Evolutionary conservation across 1,284 basidiomycete genomes (phyloP).

Genomic region (Naganishia sp.): DNA sequence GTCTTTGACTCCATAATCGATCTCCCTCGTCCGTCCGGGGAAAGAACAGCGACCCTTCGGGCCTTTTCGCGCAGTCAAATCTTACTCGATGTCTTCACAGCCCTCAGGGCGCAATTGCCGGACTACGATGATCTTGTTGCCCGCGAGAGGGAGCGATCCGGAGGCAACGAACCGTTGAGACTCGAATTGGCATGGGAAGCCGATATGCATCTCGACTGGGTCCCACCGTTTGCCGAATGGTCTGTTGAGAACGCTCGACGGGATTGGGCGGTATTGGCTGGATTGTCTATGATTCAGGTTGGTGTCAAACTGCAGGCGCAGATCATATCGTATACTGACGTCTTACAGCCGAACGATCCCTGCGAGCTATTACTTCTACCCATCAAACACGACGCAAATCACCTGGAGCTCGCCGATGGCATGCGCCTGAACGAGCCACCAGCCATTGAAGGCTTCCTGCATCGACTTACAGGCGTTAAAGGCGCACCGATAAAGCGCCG

Average conservation of each 20-base stretch:
- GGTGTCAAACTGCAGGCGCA: slow-evolving; percentile 20
- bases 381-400: slow-evolving; percentile 43
- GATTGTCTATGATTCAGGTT: slow-evolving; percentile 42
- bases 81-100: slow-evolving; percentile 41
- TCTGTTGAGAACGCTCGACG: slow-evolving; percentile 43
- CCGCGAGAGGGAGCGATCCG: slow-evolving; percentile 32
- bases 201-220: slow-evolving; percentile 50
- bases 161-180: slow-evolving; percentile 31
- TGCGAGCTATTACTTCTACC: slow-evolving; percentile 43
- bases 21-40: slow-evolving; percentile 42
- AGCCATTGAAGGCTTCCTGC: slow-evolving; percentile 49
- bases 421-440: slow-evolving; percentile 46
- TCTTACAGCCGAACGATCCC: slow-evolving; percentile 27
- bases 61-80: slow-evolving; percentile 38
- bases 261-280: slow-evolving; percentile 49
- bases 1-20: slow-evolving; percentile 43
- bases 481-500: slow-evolving; percentile 36
- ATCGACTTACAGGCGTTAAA: slow-evolving; percentile 37
- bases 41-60: slow-evolving; percentile 33
- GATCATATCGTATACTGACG: not conserved
- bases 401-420: slow-evolving; percentile 45
- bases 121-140: slow-evolving; percentile 39
- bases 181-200: slow-evolving; percentile 49
- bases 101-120: slow-evolving; percentile 37
- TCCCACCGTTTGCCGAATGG: slow-evolving; percentile 39